Evolutionary conservation across 169 alveolate genomes (phyloP).

Genomic region (Eimeria praecox): DNA sequence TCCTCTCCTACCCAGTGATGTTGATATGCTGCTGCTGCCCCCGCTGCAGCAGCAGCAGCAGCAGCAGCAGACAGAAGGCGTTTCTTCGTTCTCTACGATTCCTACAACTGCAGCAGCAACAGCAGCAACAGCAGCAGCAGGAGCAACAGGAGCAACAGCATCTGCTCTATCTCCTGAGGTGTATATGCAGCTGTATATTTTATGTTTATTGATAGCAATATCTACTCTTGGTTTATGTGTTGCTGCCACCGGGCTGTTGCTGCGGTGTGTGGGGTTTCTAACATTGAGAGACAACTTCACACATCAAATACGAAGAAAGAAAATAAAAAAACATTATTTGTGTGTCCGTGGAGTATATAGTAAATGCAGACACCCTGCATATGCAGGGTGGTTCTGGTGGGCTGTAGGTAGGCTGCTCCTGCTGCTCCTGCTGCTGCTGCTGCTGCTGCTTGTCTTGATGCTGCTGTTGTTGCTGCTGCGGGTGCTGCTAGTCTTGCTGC

Average conservation of each 20-base stretch:
- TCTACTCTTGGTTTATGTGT: conserved; percentile 17
- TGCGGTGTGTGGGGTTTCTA: conserved; percentile 66
- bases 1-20: conserved; percentile 31
- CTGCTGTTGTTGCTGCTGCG: too few species aligned
- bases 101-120: conserved; percentile 50
- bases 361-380: conserved; percentile 76
- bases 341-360: conserved; percentile 72
- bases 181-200: not conserved
- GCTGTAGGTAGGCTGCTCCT: conserved; percentile 76
- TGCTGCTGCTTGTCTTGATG: not conserved
- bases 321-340: conserved; percentile 21
- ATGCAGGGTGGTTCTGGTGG: conserved; percentile 84
- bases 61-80: not conserved
- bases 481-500: too few species aligned
- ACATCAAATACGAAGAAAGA: conserved; percentile 65
- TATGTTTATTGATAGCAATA: not conserved
- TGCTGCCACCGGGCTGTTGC: conserved; percentile 46
- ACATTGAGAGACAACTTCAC: conserved; percentile 71
- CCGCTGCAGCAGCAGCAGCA: conserved; percentile 11
- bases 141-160: too few species aligned
- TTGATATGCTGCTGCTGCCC: conserved; percentile 58
- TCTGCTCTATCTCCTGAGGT: not conserved
- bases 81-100: not conserved
- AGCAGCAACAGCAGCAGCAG: conserved; percentile 43
- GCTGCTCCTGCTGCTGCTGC: conserved; percentile 6